Conservation (phyloP, 805 yeast species). For the Barnettozyma botsteinii region DNA sequence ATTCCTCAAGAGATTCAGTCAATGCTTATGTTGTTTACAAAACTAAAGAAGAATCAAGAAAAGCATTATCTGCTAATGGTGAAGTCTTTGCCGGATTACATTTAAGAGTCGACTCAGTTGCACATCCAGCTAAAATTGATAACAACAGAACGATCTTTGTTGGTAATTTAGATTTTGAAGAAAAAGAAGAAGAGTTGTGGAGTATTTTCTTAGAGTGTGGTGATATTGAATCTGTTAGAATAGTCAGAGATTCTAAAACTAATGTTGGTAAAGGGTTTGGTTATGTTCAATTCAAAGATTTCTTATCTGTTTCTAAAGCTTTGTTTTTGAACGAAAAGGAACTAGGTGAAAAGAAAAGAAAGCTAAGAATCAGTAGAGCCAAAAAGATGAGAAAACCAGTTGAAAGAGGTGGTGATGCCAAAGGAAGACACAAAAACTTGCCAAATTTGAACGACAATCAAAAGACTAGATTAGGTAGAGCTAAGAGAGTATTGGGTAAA, state of each 20-base stretch:
- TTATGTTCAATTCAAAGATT: conserved; percentile 81
- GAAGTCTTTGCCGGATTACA: conserved; percentile 65
- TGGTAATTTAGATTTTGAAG: conserved; percentile 92
- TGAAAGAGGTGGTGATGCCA: conserved; percentile 8
- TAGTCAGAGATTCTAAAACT: conserved; percentile 87
- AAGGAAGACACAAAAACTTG: conserved; percentile 3
- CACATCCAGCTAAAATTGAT: conserved; percentile 85
- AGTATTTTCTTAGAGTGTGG: conserved; percentile 63
- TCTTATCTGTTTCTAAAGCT: conserved; percentile 73
- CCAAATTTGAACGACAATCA: conserved; percentile 53
- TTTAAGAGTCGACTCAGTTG: conserved; percentile 85
- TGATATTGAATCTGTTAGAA: conserved; percentile 80
- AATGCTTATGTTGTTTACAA: conserved; percentile 85
- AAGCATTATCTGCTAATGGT: conserved; percentile 55
- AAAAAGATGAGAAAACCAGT: conserved; percentile 30
- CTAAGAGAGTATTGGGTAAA: conserved; percentile 65
- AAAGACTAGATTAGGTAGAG: conserved; percentile 76
- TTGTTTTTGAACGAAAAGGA: conserved; percentile 69
- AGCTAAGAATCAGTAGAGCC: conserved; percentile 72
- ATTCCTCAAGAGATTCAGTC: conserved; percentile 69
- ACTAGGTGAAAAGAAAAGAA: conserved; percentile 43
- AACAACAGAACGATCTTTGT: conserved; percentile 81
- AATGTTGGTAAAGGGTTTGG: conserved; percentile 98
- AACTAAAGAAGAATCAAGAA: conserved; percentile 39
- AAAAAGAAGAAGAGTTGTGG: conserved; percentile 87